These are phyloP conservation scores for Zizania palustris DNA, from an alignment of 202 grass and related monocot genomes.

Conservation along the genomic window DNA sequence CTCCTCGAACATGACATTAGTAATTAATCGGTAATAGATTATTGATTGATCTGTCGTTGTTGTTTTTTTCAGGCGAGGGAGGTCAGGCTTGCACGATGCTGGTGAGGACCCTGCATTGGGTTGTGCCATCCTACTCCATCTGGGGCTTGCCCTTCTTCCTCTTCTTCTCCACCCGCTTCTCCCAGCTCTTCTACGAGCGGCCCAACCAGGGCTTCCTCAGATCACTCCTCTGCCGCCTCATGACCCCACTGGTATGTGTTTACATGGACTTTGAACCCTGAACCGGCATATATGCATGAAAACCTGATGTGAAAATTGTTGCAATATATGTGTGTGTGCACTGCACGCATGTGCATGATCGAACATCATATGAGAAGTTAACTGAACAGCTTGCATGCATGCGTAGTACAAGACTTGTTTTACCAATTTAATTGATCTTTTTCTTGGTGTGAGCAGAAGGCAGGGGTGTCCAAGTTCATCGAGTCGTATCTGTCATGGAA, in stretches of 20 bases:
- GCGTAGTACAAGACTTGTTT: too few species aligned
- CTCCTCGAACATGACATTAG: too few species aligned
- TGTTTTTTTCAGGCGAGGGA: slow-evolving; percentile 50
- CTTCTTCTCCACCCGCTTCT: slow-evolving; percentile 84
- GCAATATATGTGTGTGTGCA: neutral
- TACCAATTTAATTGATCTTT: too few species aligned
- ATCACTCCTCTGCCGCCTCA: slow-evolving; percentile 61
- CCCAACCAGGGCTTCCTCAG: slow-evolving; percentile 69
- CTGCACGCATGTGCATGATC: too few species aligned
- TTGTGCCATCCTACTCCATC: slow-evolving; percentile 94
- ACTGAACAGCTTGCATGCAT: too few species aligned
- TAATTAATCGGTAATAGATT: too few species aligned
- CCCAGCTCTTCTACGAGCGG: slow-evolving; percentile 85
- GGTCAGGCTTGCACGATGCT: slow-evolving; percentile 88
- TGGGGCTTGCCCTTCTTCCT: slow-evolving; percentile 93
- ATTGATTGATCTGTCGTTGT: neutral
- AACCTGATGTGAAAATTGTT: neutral
- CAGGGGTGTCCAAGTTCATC: slow-evolving; percentile 86
- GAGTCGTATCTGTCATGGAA: slow-evolving; percentile 93
- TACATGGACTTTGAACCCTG: too few species aligned
- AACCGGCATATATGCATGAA: neutral
- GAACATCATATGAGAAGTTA: too few species aligned
- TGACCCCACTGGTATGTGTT: slow-evolving; percentile 68
- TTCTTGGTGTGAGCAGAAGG: slow-evolving; percentile 45
- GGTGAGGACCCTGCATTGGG: slow-evolving; percentile 88